Conservation (phyloP, 1,139 yeast genomes). For the Candida sojae region DNA sequence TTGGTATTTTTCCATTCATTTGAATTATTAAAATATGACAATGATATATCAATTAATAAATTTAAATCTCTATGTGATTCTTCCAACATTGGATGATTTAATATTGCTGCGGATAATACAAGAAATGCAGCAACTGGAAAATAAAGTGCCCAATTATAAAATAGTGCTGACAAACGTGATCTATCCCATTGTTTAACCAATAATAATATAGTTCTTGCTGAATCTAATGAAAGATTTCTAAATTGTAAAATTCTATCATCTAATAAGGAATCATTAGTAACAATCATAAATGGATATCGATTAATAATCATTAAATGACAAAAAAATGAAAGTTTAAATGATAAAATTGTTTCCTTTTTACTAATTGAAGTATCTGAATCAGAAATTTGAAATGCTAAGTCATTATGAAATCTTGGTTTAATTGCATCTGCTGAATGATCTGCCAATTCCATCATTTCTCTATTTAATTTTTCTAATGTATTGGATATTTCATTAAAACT, state of each 20-base stretch:
- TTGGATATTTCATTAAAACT: slow-evolving; percentile 19
- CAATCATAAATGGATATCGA: slow-evolving; percentile 31
- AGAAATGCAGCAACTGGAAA: slow-evolving; percentile 39
- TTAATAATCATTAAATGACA: slow-evolving; percentile 39
- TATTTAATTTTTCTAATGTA: slow-evolving; percentile 22
- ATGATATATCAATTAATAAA: slow-evolving; percentile 30
- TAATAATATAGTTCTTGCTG: slow-evolving; percentile 38
- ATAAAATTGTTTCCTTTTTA: slow-evolving; percentile 20
- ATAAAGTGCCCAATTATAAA: slow-evolving; percentile 34
- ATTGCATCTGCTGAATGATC: slow-evolving; percentile 16
- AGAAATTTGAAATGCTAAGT: slow-evolving; percentile 21
- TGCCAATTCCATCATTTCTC: slow-evolving; percentile 20
- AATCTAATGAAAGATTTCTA: slow-evolving; percentile 28
- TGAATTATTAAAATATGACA: slow-evolving; percentile 20
- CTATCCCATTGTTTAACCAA: slow-evolving; percentile 23
- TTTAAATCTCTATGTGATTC: slow-evolving; percentile 32
- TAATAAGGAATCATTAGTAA: slow-evolving; percentile 16
- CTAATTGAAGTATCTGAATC: slow-evolving; percentile 3
- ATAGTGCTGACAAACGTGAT: slow-evolving; percentile 22
- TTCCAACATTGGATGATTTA: slow-evolving; percentile 31
- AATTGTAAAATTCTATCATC: slow-evolving; percentile 19
- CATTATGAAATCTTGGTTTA: slow-evolving; percentile 28
- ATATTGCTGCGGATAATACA: slow-evolving; percentile 29
- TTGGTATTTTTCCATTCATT: neutral
- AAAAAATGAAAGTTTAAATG: slow-evolving; percentile 31